Conservation (phyloP, 2,329 filamentous ascomycete genomes). For the Ceratocystiopsis minuta region DNA sequence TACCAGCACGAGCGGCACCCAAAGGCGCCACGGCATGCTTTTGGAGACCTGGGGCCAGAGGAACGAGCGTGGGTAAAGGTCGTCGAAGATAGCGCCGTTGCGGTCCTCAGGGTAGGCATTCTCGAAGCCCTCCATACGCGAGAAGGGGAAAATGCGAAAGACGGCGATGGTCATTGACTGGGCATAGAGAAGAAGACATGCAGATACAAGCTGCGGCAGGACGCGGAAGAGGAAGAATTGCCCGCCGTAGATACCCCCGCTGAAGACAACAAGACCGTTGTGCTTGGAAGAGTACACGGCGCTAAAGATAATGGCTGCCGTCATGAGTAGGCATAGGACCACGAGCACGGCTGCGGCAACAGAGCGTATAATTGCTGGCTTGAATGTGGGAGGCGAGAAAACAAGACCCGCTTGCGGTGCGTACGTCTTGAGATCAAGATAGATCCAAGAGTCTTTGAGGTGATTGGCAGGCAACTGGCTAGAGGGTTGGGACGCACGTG, state of each 20-base stretch:
- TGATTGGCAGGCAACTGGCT: neutral
- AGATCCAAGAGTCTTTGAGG: constrained; percentile 6
- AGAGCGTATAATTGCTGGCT: constrained; percentile 53
- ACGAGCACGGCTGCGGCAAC: constrained; percentile 43
- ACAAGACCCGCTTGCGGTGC: constrained; percentile 1
- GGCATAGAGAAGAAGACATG: constrained; percentile 55
- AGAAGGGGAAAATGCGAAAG: constrained; percentile 62
- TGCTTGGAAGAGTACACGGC: constrained; percentile 48
- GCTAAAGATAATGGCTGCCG: constrained; percentile 52
- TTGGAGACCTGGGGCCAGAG: constrained; percentile 32
- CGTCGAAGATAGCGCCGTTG: constrained; percentile 46
- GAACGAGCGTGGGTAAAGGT: constrained; percentile 54
- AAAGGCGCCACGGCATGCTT: constrained; percentile 47
- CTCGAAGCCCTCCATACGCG: constrained; percentile 44
- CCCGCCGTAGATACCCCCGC: constrained; percentile 45
- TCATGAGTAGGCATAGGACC: constrained; percentile 48
- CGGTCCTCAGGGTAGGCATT: constrained; percentile 35
- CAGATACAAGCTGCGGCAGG: constrained; percentile 60
- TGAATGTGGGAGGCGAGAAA: constrained; percentile 37
- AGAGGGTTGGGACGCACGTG: constrained; percentile 1
- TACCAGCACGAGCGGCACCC: constrained; percentile 45
- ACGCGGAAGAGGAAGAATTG: constrained; percentile 79
- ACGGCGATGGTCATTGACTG: constrained; percentile 57
- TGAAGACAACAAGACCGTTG: constrained; percentile 50
- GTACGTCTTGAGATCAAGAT: constrained; percentile 3